Base-by-base conservation (phyloP, 208 protist genomes). In the Acanthamoeba castellanii region DNA sequence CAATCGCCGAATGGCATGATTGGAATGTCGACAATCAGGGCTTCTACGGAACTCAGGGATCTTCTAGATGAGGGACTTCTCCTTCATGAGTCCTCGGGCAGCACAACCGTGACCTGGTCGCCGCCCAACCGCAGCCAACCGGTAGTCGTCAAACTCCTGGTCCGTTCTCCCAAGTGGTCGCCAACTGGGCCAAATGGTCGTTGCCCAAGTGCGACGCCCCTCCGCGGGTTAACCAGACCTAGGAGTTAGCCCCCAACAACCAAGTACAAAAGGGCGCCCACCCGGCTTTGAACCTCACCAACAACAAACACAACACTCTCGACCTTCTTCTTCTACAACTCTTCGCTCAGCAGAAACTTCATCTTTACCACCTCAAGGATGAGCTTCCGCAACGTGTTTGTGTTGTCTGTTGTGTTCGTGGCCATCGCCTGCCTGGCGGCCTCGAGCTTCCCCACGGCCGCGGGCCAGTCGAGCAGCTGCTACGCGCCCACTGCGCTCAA, bases 401-500 rank as follows among this genome's bases (percentile, higher is more conserved):
- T 85, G 76, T 57, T 85, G 45, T 59, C 76, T 50, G 85, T 52
- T 70, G 85, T 92, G 85, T 70, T 92, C 85, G 85, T 52, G 2
- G 30, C 27, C 16, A 9, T 70, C 20, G 85, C 61, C n/a, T 32
- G 11, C 37, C 37, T 45, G 30, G 85, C 61, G n/a, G 11, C 61
- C 27, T 70, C 45, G 25, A 66, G 84, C 84, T 66, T 45, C 59
- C 6, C 84, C 2, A 27, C 16, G 42, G 22, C 72, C 70, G 37
- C n/a, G 34, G 72, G 72, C 37, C 72, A 82, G 72, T 34, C 37
- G 34, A 87, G 59, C 20, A 96, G 96, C 72, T 82, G 72, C 37
- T 82, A 82, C 72, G 72, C 72, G 16, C 72, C 72, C 30, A 72
- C 78, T 1, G 42, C 87, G 59, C 68, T 92, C 42, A 78, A 72